Evolutionary conservation across 495 filamentous ascomycete species (phyloP).

Genomic region (Tuber calosporum): DNA sequence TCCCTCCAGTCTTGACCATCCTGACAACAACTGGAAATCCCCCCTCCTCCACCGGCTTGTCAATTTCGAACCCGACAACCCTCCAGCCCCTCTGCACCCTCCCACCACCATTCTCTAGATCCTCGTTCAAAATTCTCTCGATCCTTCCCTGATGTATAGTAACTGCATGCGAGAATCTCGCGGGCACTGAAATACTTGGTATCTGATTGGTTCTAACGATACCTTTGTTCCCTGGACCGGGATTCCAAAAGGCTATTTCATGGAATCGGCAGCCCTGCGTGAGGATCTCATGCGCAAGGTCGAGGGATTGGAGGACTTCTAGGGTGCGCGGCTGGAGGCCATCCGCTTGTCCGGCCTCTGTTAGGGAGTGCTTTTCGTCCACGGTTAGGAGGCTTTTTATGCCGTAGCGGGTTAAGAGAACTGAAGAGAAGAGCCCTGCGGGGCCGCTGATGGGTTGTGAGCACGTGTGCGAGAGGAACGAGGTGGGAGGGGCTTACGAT

Average conservation of each 20-base stretch:
- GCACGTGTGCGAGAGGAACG: background rate
- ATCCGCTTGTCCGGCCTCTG: conserved; percentile 65
- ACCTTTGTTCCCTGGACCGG: conserved; percentile 18
- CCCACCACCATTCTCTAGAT: conserved; percentile 41
- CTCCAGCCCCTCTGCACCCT: conserved; percentile 57
- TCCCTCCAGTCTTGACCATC: conserved; percentile 6
- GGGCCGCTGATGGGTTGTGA: conserved; percentile 42
- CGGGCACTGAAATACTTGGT: conserved; percentile 47
- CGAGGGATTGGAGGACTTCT: conserved; percentile 74
- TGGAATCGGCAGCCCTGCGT: conserved; percentile 63
- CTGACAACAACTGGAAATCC: conserved; percentile 38
- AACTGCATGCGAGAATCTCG: conserved; percentile 45
- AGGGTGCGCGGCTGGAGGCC: conserved; percentile 73
- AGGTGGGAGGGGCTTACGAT: conserved; percentile 18
- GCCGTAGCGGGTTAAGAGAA: conserved; percentile 49
- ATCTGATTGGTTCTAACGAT: conserved; percentile 46
- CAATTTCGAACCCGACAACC: conserved; percentile 52
- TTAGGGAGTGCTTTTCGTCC: conserved; percentile 46
- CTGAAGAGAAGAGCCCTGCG: conserved; percentile 48
- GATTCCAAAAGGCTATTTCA: conserved; percentile 60
- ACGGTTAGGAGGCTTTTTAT: conserved; percentile 47
- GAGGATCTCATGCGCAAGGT: conserved; percentile 62
- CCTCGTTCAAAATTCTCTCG: conserved; percentile 47
- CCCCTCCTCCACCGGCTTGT: conserved; percentile 50
- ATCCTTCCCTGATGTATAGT: conserved; percentile 65